A percentile compares a stretch with the other conserved stretches of the same genome.
phyloP scores from a whole-genome alignment of 2,329 filamentous ascomycete species.

The Colletotrichum sp. region DNA sequence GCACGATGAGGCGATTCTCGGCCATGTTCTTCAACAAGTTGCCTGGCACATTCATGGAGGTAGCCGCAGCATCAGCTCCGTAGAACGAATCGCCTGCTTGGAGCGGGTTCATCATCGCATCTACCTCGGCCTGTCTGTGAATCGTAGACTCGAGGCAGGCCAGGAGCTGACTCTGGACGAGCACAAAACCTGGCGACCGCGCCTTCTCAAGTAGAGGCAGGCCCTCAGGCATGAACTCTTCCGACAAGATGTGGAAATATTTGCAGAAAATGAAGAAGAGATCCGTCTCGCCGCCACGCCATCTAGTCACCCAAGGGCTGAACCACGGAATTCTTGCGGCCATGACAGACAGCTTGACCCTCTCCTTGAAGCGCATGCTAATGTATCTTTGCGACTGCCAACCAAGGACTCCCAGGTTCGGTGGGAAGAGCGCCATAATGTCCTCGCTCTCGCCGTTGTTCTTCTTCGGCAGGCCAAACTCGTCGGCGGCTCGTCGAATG shows the following conservation, averaged over 20 bases:
- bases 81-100: constrained; percentile 49
- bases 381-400: constrained; percentile 58
- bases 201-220: constrained; percentile 60
- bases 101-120: constrained; percentile 44
- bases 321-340: constrained; percentile 82
- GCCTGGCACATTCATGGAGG: constrained; percentile 64
- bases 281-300: constrained; percentile 87
- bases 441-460: constrained; percentile 64
- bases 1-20: constrained; percentile 84
- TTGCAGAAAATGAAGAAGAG: constrained; percentile 92
- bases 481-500: constrained; percentile 73
- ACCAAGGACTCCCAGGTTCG: constrained; percentile 60
- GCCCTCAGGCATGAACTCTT: constrained; percentile 70
- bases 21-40: constrained; percentile 82
- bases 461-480: constrained; percentile 67
- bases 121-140: constrained; percentile 70
- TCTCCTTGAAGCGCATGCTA: constrained; percentile 65
- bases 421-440: constrained; percentile 73
- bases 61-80: constrained; percentile 69
- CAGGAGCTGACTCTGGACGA: constrained; percentile 83
- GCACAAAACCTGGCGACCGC: constrained; percentile 76
- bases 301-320: constrained; percentile 82
- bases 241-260: constrained; percentile 80
- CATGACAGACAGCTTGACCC: constrained; percentile 68
- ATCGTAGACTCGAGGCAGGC: constrained; percentile 82